Evolutionary conservation across 768 basidiomycete species (phyloP).

Genomic region (Mycena olivaceomarginata): DNA sequence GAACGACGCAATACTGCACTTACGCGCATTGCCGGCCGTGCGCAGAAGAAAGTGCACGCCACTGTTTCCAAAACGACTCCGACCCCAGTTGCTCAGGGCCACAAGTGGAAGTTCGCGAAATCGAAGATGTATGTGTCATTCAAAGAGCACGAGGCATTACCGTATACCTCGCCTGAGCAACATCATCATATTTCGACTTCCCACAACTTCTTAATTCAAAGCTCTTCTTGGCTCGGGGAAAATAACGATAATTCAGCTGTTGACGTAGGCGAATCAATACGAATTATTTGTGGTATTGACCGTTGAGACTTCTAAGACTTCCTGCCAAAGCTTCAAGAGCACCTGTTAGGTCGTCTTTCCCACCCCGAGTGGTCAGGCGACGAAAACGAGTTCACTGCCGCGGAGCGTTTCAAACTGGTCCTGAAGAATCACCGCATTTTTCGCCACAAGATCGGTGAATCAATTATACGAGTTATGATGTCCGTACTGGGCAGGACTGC

Average conservation of each 20-base stretch:
- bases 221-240: slow-evolving; percentile 10
- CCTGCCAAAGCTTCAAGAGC: slow-evolving; percentile 41
- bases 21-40: slow-evolving; percentile 1
- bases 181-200: too few species aligned
- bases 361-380: slow-evolving; percentile 35
- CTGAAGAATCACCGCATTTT: slow-evolving; percentile 45
- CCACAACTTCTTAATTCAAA: slow-evolving; percentile 3
- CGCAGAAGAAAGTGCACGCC: neutral
- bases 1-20: slow-evolving; percentile 26
- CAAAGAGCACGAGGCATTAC: too few species aligned
- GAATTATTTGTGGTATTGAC: too few species aligned
- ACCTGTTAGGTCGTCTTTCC: slow-evolving; percentile 28
- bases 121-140: too few species aligned
- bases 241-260: slow-evolving; percentile 13
- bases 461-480: slow-evolving; percentile 54
- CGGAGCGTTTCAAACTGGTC: neutral
- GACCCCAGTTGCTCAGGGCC: neutral
- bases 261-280: too few species aligned
- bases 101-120: slow-evolving; percentile 3
- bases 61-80: neutral
- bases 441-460: slow-evolving; percentile 50
- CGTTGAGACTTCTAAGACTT: slow-evolving; percentile 37
- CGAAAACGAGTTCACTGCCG: slow-evolving; percentile 21
- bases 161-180: too few species aligned
- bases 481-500: slow-evolving; percentile 51